phyloP scores from a whole-genome alignment of 2,329 filamentous ascomycete genomes.

The Sporothrix brunneoviolacea region DNA sequence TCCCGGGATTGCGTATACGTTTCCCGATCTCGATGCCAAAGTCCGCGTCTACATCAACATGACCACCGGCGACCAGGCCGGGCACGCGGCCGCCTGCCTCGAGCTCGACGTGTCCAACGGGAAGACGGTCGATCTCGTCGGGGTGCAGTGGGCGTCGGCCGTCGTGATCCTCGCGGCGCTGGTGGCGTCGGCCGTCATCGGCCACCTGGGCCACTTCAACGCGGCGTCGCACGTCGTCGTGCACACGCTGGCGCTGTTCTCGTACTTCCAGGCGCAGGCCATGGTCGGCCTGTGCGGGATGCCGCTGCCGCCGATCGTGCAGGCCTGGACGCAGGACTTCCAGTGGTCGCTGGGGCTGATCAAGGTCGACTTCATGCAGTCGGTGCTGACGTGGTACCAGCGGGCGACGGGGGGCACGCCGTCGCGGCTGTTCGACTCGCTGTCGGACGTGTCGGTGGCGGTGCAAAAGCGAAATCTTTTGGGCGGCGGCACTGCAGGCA shows the following conservation, averaged over 20 bases:
- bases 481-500: conserved; percentile 28
- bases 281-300: conserved; percentile 74
- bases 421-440: conserved; percentile 62
- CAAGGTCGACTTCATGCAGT: conserved; percentile 68
- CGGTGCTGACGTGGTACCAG: conserved; percentile 82
- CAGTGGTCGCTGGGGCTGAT: conserved; percentile 91
- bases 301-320: conserved; percentile 69
- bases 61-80: conserved; percentile 38
- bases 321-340: conserved; percentile 86
- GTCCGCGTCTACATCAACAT: conserved; percentile 69
- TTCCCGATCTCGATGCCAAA: conserved; percentile 75
- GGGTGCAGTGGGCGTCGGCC: conserved; percentile 73
- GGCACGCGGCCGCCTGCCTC: conserved; percentile 64
- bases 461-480: conserved; percentile 51
- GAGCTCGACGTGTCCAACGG: conserved; percentile 76
- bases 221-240: conserved; percentile 81
- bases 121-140: conserved; percentile 74
- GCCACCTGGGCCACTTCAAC: conserved; percentile 76
- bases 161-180: conserved; percentile 68
- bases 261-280: conserved; percentile 82
- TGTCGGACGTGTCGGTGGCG: conserved; percentile 65
- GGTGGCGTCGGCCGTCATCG: conserved; percentile 71
- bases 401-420: conserved; percentile 75
- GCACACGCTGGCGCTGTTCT: conserved; percentile 75
- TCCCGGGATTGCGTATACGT: conserved; percentile 71